Evolutionary conservation across 1,284 basidiomycete species (phyloP), one percentile per base, ranked within the genome.

Genomic region (Apiotrichum laibachii): DNA sequence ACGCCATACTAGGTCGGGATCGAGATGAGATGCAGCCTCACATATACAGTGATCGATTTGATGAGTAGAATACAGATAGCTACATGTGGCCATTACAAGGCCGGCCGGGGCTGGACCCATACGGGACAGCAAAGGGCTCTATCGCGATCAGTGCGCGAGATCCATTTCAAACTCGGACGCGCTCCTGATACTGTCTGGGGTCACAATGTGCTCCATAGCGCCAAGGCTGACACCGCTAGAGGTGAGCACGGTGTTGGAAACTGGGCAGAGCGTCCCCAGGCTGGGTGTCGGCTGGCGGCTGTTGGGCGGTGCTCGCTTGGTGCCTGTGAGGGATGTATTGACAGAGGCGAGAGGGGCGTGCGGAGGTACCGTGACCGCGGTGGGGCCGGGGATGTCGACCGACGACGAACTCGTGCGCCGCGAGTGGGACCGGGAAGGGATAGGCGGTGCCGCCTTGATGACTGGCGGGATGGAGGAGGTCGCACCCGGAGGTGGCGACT

Each of bases 131-230:
- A 31, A 3, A 31, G 26, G 26, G 26, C 26, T 31, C 26, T 3
- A 31, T 31, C 26, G 3, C 26, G 26, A 31, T 31, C 34, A n/a
- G 34, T 33, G 46, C 12, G 31, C 31, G 18, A 18, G 8, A 15
- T 48, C 46, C 26, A 33, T 11, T 16, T 34, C 22, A 26, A 50
- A 50, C 15, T 40, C 49, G 34, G 16, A 19, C 10, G 13, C 39
- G 7, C 33, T 37, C 19, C 7, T 50, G 12, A 35, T 19, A 35
- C 49, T 50, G 35, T 39, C 49, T 6, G 49, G 49, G 2, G 49
- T 50, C 11, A 50, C 18, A 16, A 50, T 50, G 49, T 50, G 49
- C 35, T 50, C 49, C 49, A 50, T 50, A 5, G 34, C 19, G 37
- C 39, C 49, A 2, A 37, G 12, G 37, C 19, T 10, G 3, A 39